A percentile compares a stretch with the other conserved stretches of the same genome.
Evolutionary conservation across 176 grass and related monocot genomes (phyloP).

Genomic region (Aegilops bicornis): DNA sequence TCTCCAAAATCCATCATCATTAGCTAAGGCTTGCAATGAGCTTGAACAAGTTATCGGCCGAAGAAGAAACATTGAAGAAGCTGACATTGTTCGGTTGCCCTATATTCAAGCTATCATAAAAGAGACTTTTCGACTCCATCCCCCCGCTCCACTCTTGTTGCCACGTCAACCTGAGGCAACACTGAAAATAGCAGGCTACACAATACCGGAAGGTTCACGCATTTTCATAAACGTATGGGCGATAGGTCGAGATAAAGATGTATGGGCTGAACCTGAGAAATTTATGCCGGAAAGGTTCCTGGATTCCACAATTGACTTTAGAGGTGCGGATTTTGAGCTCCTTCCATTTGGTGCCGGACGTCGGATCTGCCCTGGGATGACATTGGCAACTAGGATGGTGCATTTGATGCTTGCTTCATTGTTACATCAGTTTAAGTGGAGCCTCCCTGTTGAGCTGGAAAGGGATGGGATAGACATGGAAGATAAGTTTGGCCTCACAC

Average conservation of each 20-base stretch:
- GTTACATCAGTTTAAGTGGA: slow-evolving; percentile 31
- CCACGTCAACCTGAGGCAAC: slow-evolving; percentile 9
- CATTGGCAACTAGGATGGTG: slow-evolving; percentile 42
- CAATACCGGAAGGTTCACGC: slow-evolving; percentile 23
- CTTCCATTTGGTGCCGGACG: slow-evolving; percentile 45
- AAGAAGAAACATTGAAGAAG: slow-evolving; percentile 37
- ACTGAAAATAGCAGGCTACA: slow-evolving; percentile 8
- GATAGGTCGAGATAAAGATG: not conserved
- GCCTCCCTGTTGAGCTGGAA: slow-evolving; percentile 14
- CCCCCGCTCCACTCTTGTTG: slow-evolving; percentile 30
- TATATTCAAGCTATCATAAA: slow-evolving; percentile 55
- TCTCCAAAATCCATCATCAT: slow-evolving; percentile 24
- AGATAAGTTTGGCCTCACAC: slow-evolving; percentile 41
- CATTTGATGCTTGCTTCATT: slow-evolving; percentile 34
- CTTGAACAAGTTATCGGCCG: slow-evolving; percentile 11
- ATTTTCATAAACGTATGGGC: slow-evolving; percentile 41
- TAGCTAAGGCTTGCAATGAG: slow-evolving; percentile 33
- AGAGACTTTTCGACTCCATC: slow-evolving; percentile 51
- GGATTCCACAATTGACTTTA: not conserved
- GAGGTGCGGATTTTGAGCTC: slow-evolving; percentile 33
- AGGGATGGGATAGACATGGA: slow-evolving; percentile 35
- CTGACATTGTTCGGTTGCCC: slow-evolving; percentile 13
- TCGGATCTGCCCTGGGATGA: slow-evolving; percentile 44
- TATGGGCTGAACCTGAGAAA: slow-evolving; percentile 28
- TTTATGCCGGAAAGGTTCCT: slow-evolving; percentile 51